Conservation (phyloP, 805 yeast genomes). For the Starmerella stellata region DNA sequence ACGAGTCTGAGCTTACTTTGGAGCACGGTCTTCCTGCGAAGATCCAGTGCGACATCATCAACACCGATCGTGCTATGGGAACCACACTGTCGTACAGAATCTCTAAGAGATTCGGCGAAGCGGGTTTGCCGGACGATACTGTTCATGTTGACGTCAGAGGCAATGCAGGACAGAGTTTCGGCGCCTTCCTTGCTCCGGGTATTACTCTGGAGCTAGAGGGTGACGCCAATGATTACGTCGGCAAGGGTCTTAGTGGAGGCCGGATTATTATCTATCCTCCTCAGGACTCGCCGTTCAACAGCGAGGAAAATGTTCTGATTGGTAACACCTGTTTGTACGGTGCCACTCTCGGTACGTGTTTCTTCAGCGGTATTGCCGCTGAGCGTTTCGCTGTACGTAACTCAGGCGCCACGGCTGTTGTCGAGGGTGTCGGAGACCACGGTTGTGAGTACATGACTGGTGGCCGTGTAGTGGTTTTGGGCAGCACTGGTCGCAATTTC, state of each 20-base stretch:
- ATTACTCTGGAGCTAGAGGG: conserved; percentile 89
- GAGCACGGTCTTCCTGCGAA: conserved; percentile 93
- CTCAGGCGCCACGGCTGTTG: conserved; percentile 94
- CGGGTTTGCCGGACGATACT: conserved; percentile 88
- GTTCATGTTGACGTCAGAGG: conserved; percentile 83
- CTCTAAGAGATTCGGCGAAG: conserved; percentile 82
- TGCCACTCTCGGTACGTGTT: conserved; percentile 89
- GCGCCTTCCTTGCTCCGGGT: conserved; percentile 94
- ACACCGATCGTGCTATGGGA: conserved; percentile 93
- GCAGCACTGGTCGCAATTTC: conserved; percentile 78
- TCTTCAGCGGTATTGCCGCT: conserved; percentile 92
- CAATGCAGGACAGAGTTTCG: conserved; percentile 95
- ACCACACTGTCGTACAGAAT: conserved; percentile 86
- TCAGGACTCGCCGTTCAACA: conserved; percentile 60
- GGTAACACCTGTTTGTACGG: conserved; percentile 98
- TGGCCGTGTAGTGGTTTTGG: conserved; percentile 88
- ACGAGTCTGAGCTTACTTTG: conserved; percentile 86
- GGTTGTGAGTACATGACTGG: conserved; percentile 99
- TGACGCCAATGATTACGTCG: conserved; percentile 95
- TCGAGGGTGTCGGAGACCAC: conserved; percentile 95
- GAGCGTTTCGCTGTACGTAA: conserved; percentile 97
- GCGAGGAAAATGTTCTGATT: conserved; percentile 88
- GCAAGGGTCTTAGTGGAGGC: conserved; percentile 95
- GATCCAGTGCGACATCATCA: conserved; percentile 79
- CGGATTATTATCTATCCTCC: conserved; percentile 85